These are phyloP conservation scores for Phytophthora crassamura DNA, from an alignment of 352 stramenopile species.

Conservation along the genomic window DNA sequence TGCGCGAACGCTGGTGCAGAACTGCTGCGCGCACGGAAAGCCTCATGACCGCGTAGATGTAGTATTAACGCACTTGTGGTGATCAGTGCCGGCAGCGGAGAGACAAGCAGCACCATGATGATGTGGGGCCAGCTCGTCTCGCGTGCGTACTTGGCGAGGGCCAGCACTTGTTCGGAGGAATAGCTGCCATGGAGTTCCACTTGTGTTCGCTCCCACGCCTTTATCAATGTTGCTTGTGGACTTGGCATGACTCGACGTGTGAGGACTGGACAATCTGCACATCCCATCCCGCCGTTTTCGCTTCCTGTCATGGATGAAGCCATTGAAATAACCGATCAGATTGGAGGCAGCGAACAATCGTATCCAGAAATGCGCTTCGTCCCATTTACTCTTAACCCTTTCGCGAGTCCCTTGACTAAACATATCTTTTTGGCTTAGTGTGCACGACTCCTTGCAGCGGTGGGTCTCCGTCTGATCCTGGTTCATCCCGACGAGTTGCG, in stretches of 20 bases:
- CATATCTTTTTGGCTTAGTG: too few relatives aligned
- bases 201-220: conserved; percentile 26
- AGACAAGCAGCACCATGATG: conserved; percentile 18
- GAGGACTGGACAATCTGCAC: too few relatives aligned
- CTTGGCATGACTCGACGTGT: neutral
- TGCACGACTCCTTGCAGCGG: too few relatives aligned
- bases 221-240: neutral
- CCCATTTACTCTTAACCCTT: too few relatives aligned
- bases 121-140: conserved; percentile 14
- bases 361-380: too few relatives aligned
- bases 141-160: conserved; percentile 16
- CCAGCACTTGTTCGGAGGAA: conserved; percentile 12
- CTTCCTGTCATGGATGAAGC: too few relatives aligned
- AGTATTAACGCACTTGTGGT: conserved; percentile 32
- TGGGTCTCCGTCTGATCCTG: too few relatives aligned
- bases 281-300: too few relatives aligned
- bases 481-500: too few relatives aligned
- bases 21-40: conserved; percentile 25
- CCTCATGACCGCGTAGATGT: conserved; percentile 29
- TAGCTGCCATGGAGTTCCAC: conserved; percentile 37
- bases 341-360: too few relatives aligned
- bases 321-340: too few relatives aligned
- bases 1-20: conserved; percentile 26
- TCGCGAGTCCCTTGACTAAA: too few relatives aligned
- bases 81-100: conserved; percentile 25